Base-by-base conservation (phyloP, 2,329 filamentous ascomycete genomes). In the Akanthomyces muscarius region DNA sequence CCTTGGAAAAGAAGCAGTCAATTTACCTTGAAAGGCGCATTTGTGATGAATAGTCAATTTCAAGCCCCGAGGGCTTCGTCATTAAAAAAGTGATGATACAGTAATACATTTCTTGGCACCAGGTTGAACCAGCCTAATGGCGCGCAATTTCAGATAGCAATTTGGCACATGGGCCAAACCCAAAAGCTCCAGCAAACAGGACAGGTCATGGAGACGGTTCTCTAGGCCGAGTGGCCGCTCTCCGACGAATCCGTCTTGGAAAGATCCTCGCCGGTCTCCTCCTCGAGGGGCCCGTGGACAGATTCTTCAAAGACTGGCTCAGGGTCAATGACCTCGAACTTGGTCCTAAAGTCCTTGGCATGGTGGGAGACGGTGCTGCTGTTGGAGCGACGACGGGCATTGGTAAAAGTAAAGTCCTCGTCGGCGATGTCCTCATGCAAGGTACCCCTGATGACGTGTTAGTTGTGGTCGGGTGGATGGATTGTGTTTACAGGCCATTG, bases 301-400 rank as follows among this genome's bases (percentile, higher is more conserved):
- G 86, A 84, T 77, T 97, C 93, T 75, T 98, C 92, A 69, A 97
- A 97, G 72, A 96, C 90, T 47, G 92, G 93, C 72, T 98, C 94
- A 21, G 86, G 83, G 70, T 98, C 95, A 74, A 92, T 84, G 69
- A 90, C 82, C 78, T 99, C 95, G 75, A 97, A 98, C 81, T 99
- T 99, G 78, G 93, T 96, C 84, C 95, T 96, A 81, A 97, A 91
- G 74, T 93, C 86, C 65, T 85, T 83, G 69, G 91, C 80, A 70
- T 86, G 82, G 71, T 86, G 84, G 62, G 86, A 87, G 70, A 89
- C 84, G 71, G 84, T 87, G 79, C 89, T 93, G 75, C 90, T 94
- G 81, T 98, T 98, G 78, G 91, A 96, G 76, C 91, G 92, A 75
- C 94, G 95, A 67, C 94, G 92, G 63, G 90, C 81, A 71, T 97